Evolutionary conservation across 148 eudicot genomes (phyloP), one percentile per base, ranked within the genome.

Genomic region (Amaranthus cruentus): DNA sequence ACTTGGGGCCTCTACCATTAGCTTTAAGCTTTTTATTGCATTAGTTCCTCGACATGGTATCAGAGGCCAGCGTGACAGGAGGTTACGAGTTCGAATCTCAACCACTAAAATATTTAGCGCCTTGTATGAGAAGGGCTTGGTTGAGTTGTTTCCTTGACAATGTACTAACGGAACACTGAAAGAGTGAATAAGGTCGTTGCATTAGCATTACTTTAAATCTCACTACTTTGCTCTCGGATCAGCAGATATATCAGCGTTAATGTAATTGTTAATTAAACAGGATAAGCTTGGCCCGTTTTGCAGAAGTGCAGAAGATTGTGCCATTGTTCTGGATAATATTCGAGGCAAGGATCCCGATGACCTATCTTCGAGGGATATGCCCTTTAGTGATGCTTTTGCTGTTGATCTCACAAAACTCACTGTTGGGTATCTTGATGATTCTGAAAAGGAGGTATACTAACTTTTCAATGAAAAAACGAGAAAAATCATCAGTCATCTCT

Each of bases 261-360:
- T 49, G n/a, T 50, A 43, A 53, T 7, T 44, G 12, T 53, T 3
- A 28, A 47, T 75, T 72, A 60, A 48, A 56, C 89, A 93, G 98
- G 98, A 93, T 75, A 93, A 93, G 87, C 84, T 93, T 12, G 97
- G 98, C 59, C 95, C 98, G 51, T 88, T 93, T 68, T 91, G 97
- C 83, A 93, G 97, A 84, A 83, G 79, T 79, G 98, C 98, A 62
- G 87, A 69, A 54, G 97, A 93, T 77, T 93, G 98, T 73, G 85
- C 95, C 11, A 66, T 91, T 56, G 79, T 91, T 73, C 78, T 93
- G 10, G 88, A 91, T 75, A 80, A 64, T 7, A 88, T 93, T 59
- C 84, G 93, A 49, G 98, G 98, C 68, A 88, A 87, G 75, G 97
- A 93, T 82, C 97, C 91, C 48, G 87, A 87, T 80, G 92, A 91